These are phyloP conservation scores for Colletotrichum tropicale DNA, from an alignment of 2,329 filamentous ascomycete species.

Conservation along the genomic window DNA sequence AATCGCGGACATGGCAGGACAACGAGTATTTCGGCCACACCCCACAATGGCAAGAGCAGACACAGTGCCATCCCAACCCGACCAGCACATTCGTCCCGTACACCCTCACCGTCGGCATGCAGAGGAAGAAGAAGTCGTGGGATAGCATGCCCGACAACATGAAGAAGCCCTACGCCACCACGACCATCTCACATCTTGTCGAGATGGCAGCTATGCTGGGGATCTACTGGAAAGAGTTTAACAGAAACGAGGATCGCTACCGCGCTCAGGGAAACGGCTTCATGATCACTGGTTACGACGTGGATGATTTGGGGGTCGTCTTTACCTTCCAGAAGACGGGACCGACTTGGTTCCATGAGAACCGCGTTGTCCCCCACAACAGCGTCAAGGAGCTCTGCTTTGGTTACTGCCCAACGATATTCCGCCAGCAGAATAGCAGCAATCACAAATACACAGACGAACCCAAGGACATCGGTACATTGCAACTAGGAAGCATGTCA, in stretches of 20 bases:
- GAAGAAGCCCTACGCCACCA: conserved; percentile 37
- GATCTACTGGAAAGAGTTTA: conserved; percentile 46
- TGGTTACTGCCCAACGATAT: conserved; percentile 44
- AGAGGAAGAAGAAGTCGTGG: conserved; percentile 17
- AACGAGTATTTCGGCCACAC: conserved; percentile 3
- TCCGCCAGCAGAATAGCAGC: conserved; percentile 16
- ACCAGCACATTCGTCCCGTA: not conserved
- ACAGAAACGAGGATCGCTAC: conserved; percentile 37
- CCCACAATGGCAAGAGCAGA: not conserved
- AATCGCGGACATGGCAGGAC: conserved; percentile 16
- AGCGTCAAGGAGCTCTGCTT: conserved; percentile 44
- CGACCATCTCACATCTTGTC: conserved; percentile 37
- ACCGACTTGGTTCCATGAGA: conserved; percentile 35
- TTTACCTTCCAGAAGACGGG: conserved; percentile 43
- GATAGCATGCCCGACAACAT: conserved; percentile 15
- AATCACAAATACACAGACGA: conserved; percentile 23
- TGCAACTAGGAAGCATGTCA: conserved; percentile 20
- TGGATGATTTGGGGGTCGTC: conserved; percentile 40
- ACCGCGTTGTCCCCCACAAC: conserved; percentile 38
- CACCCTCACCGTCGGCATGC: conserved; percentile 8
- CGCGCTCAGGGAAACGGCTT: conserved; percentile 41
- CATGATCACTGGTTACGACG: conserved; percentile 32
- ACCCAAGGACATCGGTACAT: conserved; percentile 23
- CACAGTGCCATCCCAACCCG: not conserved
- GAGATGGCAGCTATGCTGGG: conserved; percentile 40